These are phyloP conservation scores for Trichoderma endophyticum DNA, from an alignment of 2,329 filamentous ascomycete genomes.

Conservation along the genomic window DNA sequence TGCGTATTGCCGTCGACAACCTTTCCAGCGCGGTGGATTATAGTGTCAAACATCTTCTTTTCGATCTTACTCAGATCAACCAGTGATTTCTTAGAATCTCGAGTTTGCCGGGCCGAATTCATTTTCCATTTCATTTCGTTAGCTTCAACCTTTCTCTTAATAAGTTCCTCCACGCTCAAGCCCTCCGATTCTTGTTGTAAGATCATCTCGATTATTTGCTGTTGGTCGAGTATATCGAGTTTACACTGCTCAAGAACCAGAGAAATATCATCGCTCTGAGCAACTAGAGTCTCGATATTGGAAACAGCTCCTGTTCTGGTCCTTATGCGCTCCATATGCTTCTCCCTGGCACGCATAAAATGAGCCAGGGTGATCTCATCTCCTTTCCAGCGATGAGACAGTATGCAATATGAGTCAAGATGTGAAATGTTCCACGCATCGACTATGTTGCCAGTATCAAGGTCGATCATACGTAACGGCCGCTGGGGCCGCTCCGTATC, in stretches of 20 bases:
- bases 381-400: slow-evolving; percentile 14
- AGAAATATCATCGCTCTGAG: neutral
- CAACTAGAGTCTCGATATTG: neutral
- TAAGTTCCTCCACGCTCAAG: neutral
- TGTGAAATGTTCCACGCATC: neutral
- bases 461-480: neutral
- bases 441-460: neutral
- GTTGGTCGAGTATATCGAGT: neutral
- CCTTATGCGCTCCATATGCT: neutral
- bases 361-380: neutral
- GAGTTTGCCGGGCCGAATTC: neutral
- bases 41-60: neutral
- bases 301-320: neutral
- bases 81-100: neutral
- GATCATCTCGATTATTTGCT: neutral
- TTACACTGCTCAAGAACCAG: neutral
- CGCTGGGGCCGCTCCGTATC: neutral
- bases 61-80: neutral
- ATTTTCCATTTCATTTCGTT: neutral
- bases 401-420: slow-evolving; percentile 1
- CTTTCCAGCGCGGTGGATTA: neutral
- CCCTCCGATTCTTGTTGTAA: neutral
- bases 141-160: neutral
- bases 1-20: neutral
- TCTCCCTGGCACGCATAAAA: neutral